Conservation (phyloP, 2,329 filamentous ascomycete genomes). For the Podosphaera fusca region DNA sequence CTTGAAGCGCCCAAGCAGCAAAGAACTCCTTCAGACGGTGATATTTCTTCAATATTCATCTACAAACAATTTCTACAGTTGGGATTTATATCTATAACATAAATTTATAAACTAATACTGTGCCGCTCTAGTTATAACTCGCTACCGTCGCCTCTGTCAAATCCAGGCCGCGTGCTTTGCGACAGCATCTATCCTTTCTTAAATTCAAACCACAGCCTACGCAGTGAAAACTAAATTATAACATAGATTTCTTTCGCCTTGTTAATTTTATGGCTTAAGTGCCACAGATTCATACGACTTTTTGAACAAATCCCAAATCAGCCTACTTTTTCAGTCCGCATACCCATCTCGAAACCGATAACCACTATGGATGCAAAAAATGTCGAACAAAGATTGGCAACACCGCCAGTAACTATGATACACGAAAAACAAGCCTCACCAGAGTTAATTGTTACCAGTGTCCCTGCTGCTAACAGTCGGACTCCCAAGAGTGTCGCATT, state of each 20-base stretch:
- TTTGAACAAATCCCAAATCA: constrained; percentile 5
- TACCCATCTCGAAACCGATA: neutral
- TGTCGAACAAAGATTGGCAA: constrained; percentile 11
- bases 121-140: constrained; percentile 6
- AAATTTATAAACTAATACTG: constrained; percentile 5
- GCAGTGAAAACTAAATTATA: neutral
- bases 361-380: constrained; percentile 9
- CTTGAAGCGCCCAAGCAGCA: constrained; percentile 9
- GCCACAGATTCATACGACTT: constrained; percentile 1
- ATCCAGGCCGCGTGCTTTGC: constrained; percentile 11
- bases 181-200: constrained; percentile 7
- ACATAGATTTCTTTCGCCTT: neutral
- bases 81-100: neutral
- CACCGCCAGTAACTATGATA: constrained; percentile 12
- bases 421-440: constrained; percentile 9
- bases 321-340: constrained; percentile 5
- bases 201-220: neutral
- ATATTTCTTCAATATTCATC: neutral
- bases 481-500: constrained; percentile 57
- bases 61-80: neutral
- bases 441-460: constrained; percentile 10
- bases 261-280: neutral
- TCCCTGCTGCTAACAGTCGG: constrained; percentile 15
- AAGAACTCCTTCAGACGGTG: neutral
- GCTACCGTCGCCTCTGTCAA: constrained; percentile 7